These are phyloP conservation scores for Fomitopsis pinicola DNA, from an alignment of 1,284 basidiomycete genomes.

Conservation along the genomic window DNA sequence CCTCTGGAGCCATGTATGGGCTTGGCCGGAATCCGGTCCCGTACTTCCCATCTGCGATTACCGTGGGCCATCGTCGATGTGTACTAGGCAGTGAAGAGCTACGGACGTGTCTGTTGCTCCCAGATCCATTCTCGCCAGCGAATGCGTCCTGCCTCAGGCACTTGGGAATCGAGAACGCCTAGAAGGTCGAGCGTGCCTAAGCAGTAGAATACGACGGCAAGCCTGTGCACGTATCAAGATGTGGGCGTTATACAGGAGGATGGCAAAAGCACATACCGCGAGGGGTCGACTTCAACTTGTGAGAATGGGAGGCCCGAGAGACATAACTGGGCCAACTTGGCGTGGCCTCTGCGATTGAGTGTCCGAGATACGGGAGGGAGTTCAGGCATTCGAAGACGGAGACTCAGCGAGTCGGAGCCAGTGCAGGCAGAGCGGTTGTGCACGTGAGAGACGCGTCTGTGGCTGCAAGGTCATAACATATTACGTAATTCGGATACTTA, in stretches of 20 bases:
- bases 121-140: slow-evolving; percentile 85
- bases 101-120: slow-evolving; percentile 67
- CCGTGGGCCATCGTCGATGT: background rate
- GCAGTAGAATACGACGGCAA: slow-evolving; percentile 84
- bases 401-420: too few species aligned
- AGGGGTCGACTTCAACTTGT: slow-evolving; percentile 24
- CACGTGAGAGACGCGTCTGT: too few species aligned
- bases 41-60: slow-evolving; percentile 40
- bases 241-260: too few species aligned
- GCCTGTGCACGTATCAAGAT: slow-evolving; percentile 34
- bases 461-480: too few species aligned
- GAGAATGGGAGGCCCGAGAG: slow-evolving; percentile 24
- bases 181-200: slow-evolving; percentile 76
- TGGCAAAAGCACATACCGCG: slow-evolving; percentile 13
- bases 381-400: too few species aligned
- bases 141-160: slow-evolving; percentile 46
- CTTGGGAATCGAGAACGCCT: slow-evolving; percentile 46
- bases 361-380: too few species aligned
- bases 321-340: slow-evolving; percentile 23
- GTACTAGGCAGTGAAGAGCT: background rate
- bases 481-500: too few species aligned
- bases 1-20: slow-evolving; percentile 51
- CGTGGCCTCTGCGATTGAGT: slow-evolving; percentile 18
- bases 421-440: too few species aligned
- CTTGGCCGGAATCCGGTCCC: slow-evolving; percentile 78